Percentiles rank a stretch among this genome's conserved stretches.
phyloP scores from a whole-genome alignment of 371 early-diverging fungal genomes.

The Mortierella sp. region DNA sequence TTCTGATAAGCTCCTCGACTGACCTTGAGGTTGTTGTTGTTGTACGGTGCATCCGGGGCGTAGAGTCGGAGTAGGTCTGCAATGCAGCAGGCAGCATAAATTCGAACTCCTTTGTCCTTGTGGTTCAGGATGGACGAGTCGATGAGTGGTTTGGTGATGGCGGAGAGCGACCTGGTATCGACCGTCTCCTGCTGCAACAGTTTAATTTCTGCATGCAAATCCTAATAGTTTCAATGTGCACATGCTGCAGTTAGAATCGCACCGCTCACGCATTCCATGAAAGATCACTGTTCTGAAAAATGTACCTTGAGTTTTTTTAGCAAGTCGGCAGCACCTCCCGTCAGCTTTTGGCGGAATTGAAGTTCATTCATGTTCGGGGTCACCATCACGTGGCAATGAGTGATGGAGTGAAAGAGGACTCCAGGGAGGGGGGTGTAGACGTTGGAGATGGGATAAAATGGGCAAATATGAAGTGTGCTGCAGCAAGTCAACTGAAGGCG shows the following conservation, averaged over 20 bases:
- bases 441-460: constrained; percentile 5
- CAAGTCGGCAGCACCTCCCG: constrained; percentile 29
- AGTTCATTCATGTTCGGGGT: constrained; percentile 24
- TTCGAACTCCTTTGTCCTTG: constrained; percentile 82
- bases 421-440: neutral
- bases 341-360: constrained; percentile 36
- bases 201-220: constrained; percentile 74
- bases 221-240: constrained; percentile 55
- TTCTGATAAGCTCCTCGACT: neutral
- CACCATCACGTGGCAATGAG: constrained; percentile 24
- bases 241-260: neutral
- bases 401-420: neutral
- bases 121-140: constrained; percentile 75
- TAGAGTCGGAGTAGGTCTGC: constrained; percentile 92
- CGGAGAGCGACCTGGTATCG: constrained; percentile 72
- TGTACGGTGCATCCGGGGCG: constrained; percentile 94
- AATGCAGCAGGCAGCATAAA: constrained; percentile 87
- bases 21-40: constrained; percentile 76
- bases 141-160: constrained; percentile 76
- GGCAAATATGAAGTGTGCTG: neutral
- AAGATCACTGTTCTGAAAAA: neutral
- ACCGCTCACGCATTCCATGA: constrained; percentile 3
- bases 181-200: constrained; percentile 75
- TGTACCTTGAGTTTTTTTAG: constrained; percentile 49
- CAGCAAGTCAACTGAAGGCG: neutral